phyloP scores from a whole-genome alignment of 768 basidiomycete species.

The Lactifluus piperatus region DNA sequence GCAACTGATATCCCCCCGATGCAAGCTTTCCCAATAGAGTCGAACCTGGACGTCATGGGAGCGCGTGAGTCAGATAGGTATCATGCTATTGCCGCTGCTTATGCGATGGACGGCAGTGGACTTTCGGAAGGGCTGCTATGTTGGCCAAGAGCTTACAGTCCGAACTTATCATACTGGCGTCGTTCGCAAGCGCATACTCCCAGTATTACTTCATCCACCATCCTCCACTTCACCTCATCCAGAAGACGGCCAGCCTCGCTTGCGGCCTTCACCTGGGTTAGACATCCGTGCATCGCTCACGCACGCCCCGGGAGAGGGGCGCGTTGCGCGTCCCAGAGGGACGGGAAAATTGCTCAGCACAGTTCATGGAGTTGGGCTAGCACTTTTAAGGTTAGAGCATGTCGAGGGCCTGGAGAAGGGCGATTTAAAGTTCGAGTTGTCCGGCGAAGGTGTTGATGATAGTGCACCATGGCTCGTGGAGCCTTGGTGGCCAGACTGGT shows the following conservation, averaged over 20 bases:
- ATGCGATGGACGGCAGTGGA: constrained; percentile 50
- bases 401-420: constrained; percentile 46
- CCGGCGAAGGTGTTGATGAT: constrained; percentile 17
- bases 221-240: neutral
- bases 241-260: neutral
- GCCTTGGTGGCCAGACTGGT: constrained; percentile 43
- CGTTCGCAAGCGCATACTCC: constrained; percentile 82
- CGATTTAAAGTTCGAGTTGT: constrained; percentile 33
- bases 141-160: constrained; percentile 95
- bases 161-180: constrained; percentile 93
- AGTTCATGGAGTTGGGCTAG: constrained; percentile 54
- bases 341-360: constrained; percentile 68
- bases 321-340: constrained; percentile 52
- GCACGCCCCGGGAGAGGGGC: constrained; percentile 24
- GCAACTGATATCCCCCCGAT: constrained; percentile 62
- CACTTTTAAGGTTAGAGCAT: constrained; percentile 74
- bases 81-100: constrained; percentile 1
- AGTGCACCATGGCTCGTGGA: constrained; percentile 34
- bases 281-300: constrained; percentile 27
- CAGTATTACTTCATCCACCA: constrained; percentile 48
- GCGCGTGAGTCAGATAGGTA: constrained; percentile 52
- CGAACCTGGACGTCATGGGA: constrained; percentile 91
- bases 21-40: constrained; percentile 87
- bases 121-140: constrained; percentile 95
- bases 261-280: constrained; percentile 14